Evolutionary conservation across 2,329 filamentous ascomycete species (phyloP), one percentile per base, ranked within the genome.

Genomic region (Alternaria sp.): DNA sequence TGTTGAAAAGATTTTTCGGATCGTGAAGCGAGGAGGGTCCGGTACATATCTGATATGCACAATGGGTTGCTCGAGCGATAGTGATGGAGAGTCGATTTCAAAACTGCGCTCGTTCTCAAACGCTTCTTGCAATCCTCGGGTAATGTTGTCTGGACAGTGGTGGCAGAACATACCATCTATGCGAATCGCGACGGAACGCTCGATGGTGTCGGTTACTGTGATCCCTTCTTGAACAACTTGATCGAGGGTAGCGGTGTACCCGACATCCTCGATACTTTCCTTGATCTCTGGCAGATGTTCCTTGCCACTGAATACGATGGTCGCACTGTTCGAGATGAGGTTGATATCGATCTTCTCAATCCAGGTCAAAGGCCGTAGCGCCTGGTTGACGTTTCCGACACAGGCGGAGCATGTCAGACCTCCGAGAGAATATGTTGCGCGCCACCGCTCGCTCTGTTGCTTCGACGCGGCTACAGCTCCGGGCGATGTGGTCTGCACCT

Each of bases 41-140:
- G 94, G 93, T 0, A 82, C 82, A 73, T 97, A 97, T 4, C 82
- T 86, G 57, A 97, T 76, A 69, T 86, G 90, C 46, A 97, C 73
- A 28, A 93, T 86, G 0, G 93, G 91, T 19, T 67, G 65, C 17
- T 86, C 83, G 36, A 89, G 80, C 25, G 87, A 80, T 1, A 88
- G 89, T 2, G 88, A 85, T 17, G 82, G 79, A 26, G 82, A 81
- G 43, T 89, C 77, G 13, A 93, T 80, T 5, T 83, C 80, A 1
- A 92, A 77, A 5, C 2, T 80, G 57, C 59, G 52, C 10, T 60
- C 60, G 8, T 80, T 69, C 13, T 77, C 75, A 68, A 90, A 87
- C 3, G 84, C 82, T 11, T 76, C 74, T 6, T 81, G 81, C 13
- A 93, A 78, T 3, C 83, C 86, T 36, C 82, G 82, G 17, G 82